phyloP scores from a whole-genome alignment of 2,329 filamentous ascomycete species.

The Aspergillus sp. region DNA sequence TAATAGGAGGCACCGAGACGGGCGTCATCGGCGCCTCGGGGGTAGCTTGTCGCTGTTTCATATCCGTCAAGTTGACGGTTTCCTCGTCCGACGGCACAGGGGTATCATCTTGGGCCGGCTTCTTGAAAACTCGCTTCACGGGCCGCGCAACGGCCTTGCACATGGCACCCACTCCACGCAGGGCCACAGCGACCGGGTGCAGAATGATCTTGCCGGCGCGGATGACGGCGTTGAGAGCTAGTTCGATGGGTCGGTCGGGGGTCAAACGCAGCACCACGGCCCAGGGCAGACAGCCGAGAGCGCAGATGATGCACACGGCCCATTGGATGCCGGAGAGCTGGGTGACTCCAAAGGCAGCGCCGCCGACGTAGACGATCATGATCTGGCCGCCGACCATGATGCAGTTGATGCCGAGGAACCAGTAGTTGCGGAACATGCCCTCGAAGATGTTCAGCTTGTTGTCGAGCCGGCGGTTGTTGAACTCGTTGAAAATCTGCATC shows the following conservation, averaged over 20 bases:
- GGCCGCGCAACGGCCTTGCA: constrained; percentile 24
- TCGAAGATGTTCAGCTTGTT: constrained; percentile 97
- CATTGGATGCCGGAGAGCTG: constrained; percentile 73
- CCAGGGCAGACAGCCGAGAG: constrained; percentile 79
- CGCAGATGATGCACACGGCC: constrained; percentile 82
- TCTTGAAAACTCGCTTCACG: constrained; percentile 21
- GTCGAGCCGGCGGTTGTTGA: constrained; percentile 93
- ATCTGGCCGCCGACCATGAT: constrained; percentile 89
- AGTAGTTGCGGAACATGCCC: constrained; percentile 77
- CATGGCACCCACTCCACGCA: constrained; percentile 27
- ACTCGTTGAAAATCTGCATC: constrained; percentile 99
- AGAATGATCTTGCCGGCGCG: constrained; percentile 55
- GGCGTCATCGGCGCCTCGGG: constrained; percentile 23
- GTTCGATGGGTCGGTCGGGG: constrained; percentile 63
- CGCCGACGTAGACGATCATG: constrained; percentile 86
- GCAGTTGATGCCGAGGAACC: constrained; percentile 81
- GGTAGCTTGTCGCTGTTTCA: constrained; percentile 8
- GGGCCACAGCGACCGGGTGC: constrained; percentile 34
- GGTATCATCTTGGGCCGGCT: constrained; percentile 1
- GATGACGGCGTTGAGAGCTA: constrained; percentile 51
- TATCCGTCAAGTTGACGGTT: constrained; percentile 10
- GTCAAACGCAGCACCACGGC: constrained; percentile 79
- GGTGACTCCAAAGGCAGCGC: constrained; percentile 73
- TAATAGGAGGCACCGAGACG: constrained; percentile 39
- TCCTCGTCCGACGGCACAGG: constrained; percentile 16